Evolutionary conservation across 2,329 filamentous ascomycete species (phyloP), one percentile per base, ranked within the genome.

Genomic region (Xylaria polymorpha): DNA sequence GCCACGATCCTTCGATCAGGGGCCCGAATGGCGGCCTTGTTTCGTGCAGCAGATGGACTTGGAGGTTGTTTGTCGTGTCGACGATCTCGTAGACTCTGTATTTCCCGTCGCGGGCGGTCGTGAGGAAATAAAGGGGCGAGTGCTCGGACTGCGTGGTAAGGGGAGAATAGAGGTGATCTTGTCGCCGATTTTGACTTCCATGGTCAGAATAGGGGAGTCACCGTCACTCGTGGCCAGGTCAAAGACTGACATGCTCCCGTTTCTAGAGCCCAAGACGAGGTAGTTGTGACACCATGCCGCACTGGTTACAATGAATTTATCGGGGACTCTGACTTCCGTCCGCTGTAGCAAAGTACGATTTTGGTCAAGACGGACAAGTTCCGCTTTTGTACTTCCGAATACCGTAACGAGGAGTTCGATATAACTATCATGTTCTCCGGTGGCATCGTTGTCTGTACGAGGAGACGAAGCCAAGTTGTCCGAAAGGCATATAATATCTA

Each of bases 101-200:
- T 59, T 85, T 88, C 1, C 94, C 93, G 78, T 97, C 92, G 63
- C 94, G 88, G 46, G 91, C 91, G 3, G 92, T 93, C 0, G 91
- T 91, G 15, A 95, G 80, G 50, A 97, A 84, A 66, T 87, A 85
- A 22, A 63, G 67, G 56, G 69, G 32, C 60, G 73, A 14, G 70
- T 69, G 63, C n/a, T 72, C 69, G 39, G 74, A 60, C 64, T 74
- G 72, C 74, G 70, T 0, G 82, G 81, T 0, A 88, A 81, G 10
- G 84, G 80, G 0, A 85, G 74, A 39, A 97, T 87, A 44, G 86
- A 85, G 2, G 92, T 95, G 51, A 97, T 88, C 8, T 91, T 87
- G 75, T 97, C 86, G 41, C 81, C 80, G 51, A 79, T 81, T n/a
- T 79, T 82, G 22, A 82, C 80, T 43, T 84, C 80, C 3, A 81